A percentile compares a stretch with the other conserved stretches of the same genome.
Conservation (phyloP, 129 eudicot genomes). For the Glebionis coronaria region DNA sequence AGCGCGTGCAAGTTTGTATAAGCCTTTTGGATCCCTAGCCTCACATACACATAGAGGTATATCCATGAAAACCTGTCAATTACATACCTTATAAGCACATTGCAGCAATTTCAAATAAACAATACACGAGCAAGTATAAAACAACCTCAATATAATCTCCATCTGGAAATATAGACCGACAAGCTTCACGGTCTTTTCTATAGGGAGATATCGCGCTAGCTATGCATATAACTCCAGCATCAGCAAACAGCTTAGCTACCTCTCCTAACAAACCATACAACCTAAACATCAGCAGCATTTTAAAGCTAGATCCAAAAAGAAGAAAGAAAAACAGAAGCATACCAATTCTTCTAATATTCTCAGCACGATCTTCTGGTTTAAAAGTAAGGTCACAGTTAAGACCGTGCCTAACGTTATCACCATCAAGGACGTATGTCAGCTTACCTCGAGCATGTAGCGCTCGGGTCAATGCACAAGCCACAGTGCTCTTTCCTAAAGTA, state of each 20-base stretch:
- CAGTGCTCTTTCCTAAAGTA: conserved; percentile 83
- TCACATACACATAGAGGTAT: conserved; percentile 85
- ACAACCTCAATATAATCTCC: conserved; percentile 95
- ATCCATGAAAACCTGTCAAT: conserved; percentile 79
- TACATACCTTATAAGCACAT: conserved; percentile 16
- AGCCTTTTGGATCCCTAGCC: conserved; percentile 92
- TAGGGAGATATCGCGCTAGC: conserved; percentile 96
- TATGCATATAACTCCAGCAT: conserved; percentile 93
- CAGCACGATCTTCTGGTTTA: conserved; percentile 88
- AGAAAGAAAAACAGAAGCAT: conserved; percentile 25
- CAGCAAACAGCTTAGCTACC: conserved; percentile 94
- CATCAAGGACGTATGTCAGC: conserved; percentile 84
- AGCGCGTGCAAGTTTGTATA: conserved; percentile 94
- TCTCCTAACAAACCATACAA: conserved; percentile 50
- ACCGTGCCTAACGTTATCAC: conserved; percentile 97
- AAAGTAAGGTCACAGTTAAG: conserved; percentile 80
- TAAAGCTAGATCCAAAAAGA: neutral
- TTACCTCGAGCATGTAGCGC: conserved; percentile 79
- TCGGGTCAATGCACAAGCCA: conserved; percentile 79
- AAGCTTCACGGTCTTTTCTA: conserved; percentile 83
- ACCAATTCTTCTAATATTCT: conserved; percentile 92
- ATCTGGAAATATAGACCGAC: conserved; percentile 71
- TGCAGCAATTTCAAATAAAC: neutral
- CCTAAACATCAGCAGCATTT: neutral
- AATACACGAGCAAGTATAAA: neutral